These are phyloP conservation scores for Wickerhamiella occidentalis DNA, from an alignment of 805 yeast species.

Conservation along the genomic window DNA sequence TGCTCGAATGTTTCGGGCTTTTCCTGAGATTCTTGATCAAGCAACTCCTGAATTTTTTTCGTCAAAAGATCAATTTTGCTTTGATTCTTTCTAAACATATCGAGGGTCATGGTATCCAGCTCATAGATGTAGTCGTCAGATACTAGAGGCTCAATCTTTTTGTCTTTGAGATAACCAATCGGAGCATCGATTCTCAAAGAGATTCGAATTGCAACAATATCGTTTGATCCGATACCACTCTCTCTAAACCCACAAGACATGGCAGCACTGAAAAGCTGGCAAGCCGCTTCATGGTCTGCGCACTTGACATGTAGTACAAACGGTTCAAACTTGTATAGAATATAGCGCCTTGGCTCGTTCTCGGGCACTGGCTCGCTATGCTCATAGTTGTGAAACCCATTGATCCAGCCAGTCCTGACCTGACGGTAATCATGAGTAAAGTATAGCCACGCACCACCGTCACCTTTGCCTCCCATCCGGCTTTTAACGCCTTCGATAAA, in stretches of 20 bases:
- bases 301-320: constrained; percentile 76
- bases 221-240: constrained; percentile 71
- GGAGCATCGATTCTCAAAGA: constrained; percentile 69
- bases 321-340: constrained; percentile 74
- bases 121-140: constrained; percentile 38
- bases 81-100: constrained; percentile 55
- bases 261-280: constrained; percentile 52
- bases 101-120: constrained; percentile 43
- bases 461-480: constrained; percentile 67
- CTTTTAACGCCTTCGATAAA: constrained; percentile 65
- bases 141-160: constrained; percentile 36
- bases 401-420: constrained; percentile 29
- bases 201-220: constrained; percentile 63
- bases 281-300: constrained; percentile 46
- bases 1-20: constrained; percentile 43
- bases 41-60: constrained; percentile 15
- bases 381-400: constrained; percentile 18
- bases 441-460: constrained; percentile 73
- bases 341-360: constrained; percentile 36
- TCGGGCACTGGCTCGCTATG: constrained; percentile 12
- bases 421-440: constrained; percentile 53
- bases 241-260: constrained; percentile 82
- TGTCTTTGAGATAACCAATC: constrained; percentile 42
- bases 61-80: constrained; percentile 40
- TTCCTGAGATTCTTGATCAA: constrained; percentile 22